Evolutionary conservation across 2,329 filamentous ascomycete species (phyloP), one percentile per base, ranked within the genome.

Genomic region (Trichophyton rubrum): DNA sequence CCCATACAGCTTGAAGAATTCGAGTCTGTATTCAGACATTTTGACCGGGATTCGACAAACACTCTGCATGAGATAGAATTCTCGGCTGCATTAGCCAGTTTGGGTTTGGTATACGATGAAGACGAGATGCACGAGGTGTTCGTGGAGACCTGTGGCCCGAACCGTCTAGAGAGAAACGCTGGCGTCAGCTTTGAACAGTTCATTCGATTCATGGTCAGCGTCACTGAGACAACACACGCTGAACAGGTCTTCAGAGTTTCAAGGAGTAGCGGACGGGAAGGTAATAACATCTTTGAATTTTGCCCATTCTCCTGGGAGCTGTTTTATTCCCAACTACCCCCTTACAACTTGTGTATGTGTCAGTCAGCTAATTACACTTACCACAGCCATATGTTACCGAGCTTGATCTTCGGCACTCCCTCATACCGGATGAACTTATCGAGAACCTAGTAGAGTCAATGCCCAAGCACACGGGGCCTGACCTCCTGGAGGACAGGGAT

Each of bases 191-290:
- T 99, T 71, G 93, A 99, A 77, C 92, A 97, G 74, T 99, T 99
- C 71, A 99, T 99, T 72, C 86, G 89, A 43, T 99, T 99, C 80
- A 99, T 99, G 93, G 93, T 99, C 56, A 90, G 95, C 67, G 93
- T 96, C 57, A 99, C 93, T 11, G 93, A 99, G 75, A 93, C 93
- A 99, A 76, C 96, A 99, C 73, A 96, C 91, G 93, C 93, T 11
- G 93, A 97, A 75, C 93, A 99, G 74, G 93, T 99, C 97, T 93
- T 78, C 92, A 99, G 76, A 95, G 88, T 65, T 99, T 99, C 83
- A 85, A 86, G 61, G 93, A 99, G 93, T 99, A 53, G 93, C 93
- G 17, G 93, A 99, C 77, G 93, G 93, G 66, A 99, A 99, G 78
- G 81, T 82, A 72, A 57, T 58, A 33, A 35, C 38, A 45, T 58